Evolutionary conservation across 2,329 filamentous ascomycete genomes (phyloP).

Genomic region (Gaeumannomyces sp.): DNA sequence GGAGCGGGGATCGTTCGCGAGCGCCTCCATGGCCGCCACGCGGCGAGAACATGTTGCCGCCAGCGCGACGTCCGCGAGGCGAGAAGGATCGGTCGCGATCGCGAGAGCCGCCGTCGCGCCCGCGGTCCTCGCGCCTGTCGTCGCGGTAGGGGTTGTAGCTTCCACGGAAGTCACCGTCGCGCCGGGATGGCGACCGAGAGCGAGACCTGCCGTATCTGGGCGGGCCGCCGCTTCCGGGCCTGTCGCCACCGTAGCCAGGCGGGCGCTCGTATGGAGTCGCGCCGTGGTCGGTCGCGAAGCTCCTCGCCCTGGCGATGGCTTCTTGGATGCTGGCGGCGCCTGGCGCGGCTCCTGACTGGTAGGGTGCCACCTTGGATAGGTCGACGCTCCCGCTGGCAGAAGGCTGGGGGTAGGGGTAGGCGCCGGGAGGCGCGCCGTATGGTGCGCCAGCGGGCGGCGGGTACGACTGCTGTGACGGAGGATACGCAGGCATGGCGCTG

Average conservation of each 20-base stretch:
- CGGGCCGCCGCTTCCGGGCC: slow-evolving; percentile 31
- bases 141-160: slow-evolving; percentile 71
- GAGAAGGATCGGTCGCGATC: slow-evolving; percentile 63
- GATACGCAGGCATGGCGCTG: slow-evolving; percentile 12
- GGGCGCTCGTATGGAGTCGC: slow-evolving; percentile 56
- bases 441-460: slow-evolving; percentile 12
- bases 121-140: slow-evolving; percentile 49
- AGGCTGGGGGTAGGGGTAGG: slow-evolving; percentile 50
- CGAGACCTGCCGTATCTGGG: slow-evolving; percentile 59
- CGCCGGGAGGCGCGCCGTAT: slow-evolving; percentile 14
- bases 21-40: slow-evolving; percentile 38
- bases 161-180: slow-evolving; percentile 70
- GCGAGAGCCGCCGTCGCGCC: slow-evolving; percentile 33
- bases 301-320: slow-evolving; percentile 77
- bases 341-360: slow-evolving; percentile 49
- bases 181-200: slow-evolving; percentile 60
- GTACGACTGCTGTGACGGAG: slow-evolving; percentile 15
- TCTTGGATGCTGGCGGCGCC: slow-evolving; percentile 80
- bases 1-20: slow-evolving; percentile 53
- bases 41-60: slow-evolving; percentile 51
- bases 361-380: slow-evolving; percentile 47
- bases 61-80: slow-evolving; percentile 34
- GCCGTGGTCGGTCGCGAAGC: slow-evolving; percentile 74
- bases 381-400: slow-evolving; percentile 72
- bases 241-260: slow-evolving; percentile 36